These are phyloP conservation scores for Taphrina communis DNA, from an alignment of 1,139 yeast genomes.

Conservation along the genomic window DNA sequence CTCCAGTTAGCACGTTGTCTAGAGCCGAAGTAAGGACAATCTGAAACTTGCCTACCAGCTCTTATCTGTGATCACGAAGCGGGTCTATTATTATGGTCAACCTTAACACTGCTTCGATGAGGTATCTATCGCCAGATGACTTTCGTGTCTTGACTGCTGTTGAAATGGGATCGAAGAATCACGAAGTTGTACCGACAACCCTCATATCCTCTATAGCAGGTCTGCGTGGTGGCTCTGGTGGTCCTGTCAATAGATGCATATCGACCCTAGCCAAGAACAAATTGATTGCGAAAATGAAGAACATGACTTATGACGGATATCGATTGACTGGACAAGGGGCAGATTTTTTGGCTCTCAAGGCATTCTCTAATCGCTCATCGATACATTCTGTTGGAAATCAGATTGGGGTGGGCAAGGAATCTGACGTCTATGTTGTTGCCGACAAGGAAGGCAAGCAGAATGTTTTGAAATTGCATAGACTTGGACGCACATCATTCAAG, in stretches of 20 bases:
- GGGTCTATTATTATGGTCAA: constrained; percentile 52
- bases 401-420: constrained; percentile 96
- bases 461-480: constrained; percentile 86
- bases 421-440: constrained; percentile 89
- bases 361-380: constrained; percentile 73
- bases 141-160: constrained; percentile 87
- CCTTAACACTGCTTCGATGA: constrained; percentile 89
- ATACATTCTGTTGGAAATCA: constrained; percentile 81
- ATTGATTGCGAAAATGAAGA: constrained; percentile 75
- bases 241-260: constrained; percentile 69
- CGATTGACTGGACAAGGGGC: constrained; percentile 85
- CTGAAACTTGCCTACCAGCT: no score
- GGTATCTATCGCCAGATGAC: constrained; percentile 88
- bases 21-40: no score
- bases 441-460: constrained; percentile 67
- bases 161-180: constrained; percentile 88
- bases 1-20: no score
- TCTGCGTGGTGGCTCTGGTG: constrained; percentile 71
- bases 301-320: constrained; percentile 73
- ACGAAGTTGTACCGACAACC: constrained; percentile 90
- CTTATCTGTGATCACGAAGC: no score
- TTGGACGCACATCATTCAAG: constrained; percentile 91
- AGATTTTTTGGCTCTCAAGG: constrained; percentile 86
- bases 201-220: constrained; percentile 82
- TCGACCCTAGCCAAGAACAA: constrained; percentile 86